Evolutionary conservation across 306 rosid species (phyloP).

Genomic region (Gillenia trifoliata): DNA sequence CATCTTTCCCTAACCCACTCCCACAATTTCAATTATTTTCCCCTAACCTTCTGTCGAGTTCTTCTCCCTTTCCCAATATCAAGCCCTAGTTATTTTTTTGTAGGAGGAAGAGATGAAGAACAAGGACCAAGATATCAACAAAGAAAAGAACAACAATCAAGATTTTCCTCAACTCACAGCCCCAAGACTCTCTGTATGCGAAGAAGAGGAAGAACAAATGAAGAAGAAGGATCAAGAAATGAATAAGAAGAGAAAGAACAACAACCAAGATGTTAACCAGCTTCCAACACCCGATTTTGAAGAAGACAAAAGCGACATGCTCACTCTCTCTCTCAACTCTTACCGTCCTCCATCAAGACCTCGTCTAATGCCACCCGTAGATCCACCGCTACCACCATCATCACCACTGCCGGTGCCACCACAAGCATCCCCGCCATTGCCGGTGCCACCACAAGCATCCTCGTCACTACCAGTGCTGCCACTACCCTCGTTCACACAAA

Average conservation of each 20-base stretch:
- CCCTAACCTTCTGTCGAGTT: background rate
- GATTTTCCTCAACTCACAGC: too few relatives aligned
- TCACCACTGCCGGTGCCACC: too few relatives aligned
- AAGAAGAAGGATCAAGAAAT: slow-evolving; percentile 17
- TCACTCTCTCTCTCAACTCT: background rate
- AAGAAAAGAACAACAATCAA: slow-evolving; percentile 5
- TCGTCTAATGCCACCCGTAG: background rate
- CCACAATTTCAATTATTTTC: background rate
- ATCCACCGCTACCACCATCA: background rate
- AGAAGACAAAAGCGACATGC: background rate
- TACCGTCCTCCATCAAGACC: background rate
- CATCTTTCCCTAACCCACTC: background rate
- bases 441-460: background rate
- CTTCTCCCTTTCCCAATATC: background rate
- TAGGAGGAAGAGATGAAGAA: background rate
- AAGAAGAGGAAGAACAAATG: too few relatives aligned
- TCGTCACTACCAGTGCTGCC: background rate
- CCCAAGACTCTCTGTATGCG: too few relatives aligned
- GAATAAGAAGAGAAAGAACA: slow-evolving; percentile 4
- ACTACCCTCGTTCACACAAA: background rate
- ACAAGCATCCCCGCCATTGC: background rate
- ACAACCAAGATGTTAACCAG: background rate
- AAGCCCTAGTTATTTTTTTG: background rate
- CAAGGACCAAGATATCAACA: slow-evolving; percentile 4
- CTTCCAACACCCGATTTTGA: background rate